Conservation (phyloP, 371 early-diverging fungal species). For the Choanephora cucurbitarum region DNA sequence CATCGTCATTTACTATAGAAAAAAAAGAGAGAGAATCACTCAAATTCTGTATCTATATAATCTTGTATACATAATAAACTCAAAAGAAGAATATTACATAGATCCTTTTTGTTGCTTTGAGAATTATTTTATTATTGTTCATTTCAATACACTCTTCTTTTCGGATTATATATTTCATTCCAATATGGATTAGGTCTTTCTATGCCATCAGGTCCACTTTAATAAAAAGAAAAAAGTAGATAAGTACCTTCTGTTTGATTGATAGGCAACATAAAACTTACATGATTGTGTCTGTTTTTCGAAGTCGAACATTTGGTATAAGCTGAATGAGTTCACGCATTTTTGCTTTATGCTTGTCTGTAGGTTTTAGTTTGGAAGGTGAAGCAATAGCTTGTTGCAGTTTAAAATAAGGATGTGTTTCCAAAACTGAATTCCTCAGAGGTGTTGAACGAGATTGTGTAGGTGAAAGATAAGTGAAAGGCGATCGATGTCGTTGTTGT, state of each 20-base stretch:
- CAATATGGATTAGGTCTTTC: constrained; percentile 19
- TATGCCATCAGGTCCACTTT: constrained; percentile 19
- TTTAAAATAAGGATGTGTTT: not conserved
- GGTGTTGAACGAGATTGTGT: not conserved
- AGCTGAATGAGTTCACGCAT: constrained; percentile 21
- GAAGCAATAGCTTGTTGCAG: not conserved
- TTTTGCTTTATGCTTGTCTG: constrained; percentile 17
- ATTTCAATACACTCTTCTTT: constrained; percentile 2
- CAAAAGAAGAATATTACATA: not conserved
- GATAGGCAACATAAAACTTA: constrained; percentile 6
- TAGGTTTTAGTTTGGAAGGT: constrained; percentile 10
- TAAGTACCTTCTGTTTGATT: not conserved
- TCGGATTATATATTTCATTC: constrained; percentile 20
- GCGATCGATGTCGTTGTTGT: not conserved
- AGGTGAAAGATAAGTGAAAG: not conserved
- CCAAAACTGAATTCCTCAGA: not conserved
- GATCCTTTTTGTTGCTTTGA: no score
- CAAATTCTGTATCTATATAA: no score
- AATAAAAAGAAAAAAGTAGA: not conserved
- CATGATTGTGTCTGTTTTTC: constrained; percentile 22
- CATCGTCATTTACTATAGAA: no score
- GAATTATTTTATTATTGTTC: no score
- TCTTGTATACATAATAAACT: no score
- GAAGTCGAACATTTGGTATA: constrained; percentile 10
- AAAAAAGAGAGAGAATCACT: no score